Evolutionary conservation across 352 stramenopile species (phyloP).

Genomic region (Pythium aquatile): DNA sequence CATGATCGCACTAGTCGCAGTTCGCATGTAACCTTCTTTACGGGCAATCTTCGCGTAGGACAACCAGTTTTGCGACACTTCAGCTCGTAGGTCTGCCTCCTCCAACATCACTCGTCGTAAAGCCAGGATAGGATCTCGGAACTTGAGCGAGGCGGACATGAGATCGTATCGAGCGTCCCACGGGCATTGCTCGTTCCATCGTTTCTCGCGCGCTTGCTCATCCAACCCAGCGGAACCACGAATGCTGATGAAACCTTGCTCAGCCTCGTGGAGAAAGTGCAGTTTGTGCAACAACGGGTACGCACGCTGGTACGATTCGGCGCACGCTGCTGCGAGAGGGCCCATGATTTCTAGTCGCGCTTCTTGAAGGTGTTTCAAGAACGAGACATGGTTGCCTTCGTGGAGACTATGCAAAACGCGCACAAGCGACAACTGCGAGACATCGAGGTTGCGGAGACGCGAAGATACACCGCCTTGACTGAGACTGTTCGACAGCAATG

Average conservation of each 20-base stretch:
- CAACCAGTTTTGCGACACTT: constrained; percentile 84
- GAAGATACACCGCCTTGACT: constrained; percentile 35
- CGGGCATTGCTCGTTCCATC: constrained; percentile 60
- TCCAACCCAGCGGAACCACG: constrained; percentile 10
- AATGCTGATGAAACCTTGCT: constrained; percentile 35
- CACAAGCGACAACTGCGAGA: constrained; percentile 77
- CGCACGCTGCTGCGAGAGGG: constrained; percentile 36
- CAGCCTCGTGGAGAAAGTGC: constrained; percentile 46
- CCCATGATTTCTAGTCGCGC: constrained; percentile 50
- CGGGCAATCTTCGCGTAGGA: constrained; percentile 79
- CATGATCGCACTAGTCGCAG: constrained; percentile 82
- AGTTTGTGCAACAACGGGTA: constrained; percentile 47
- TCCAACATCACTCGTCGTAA: constrained; percentile 76
- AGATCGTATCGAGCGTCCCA: constrained; percentile 73
- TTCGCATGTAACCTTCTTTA: constrained; percentile 82
- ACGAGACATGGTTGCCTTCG: constrained; percentile 44
- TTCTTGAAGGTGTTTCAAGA: constrained; percentile 62
- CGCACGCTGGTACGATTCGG: constrained; percentile 46
- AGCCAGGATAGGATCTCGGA: constrained; percentile 80
- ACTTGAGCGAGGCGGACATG: constrained; percentile 78
- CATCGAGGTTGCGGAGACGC: constrained; percentile 60
- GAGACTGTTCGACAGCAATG: constrained; percentile 39
- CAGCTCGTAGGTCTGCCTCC: constrained; percentile 50
- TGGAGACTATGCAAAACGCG: constrained; percentile 81
- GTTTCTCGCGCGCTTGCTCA: constrained; percentile 8